Evolutionary conservation across 1,284 basidiomycete species (phyloP).

Genomic region (Melampsora allii-populina): DNA sequence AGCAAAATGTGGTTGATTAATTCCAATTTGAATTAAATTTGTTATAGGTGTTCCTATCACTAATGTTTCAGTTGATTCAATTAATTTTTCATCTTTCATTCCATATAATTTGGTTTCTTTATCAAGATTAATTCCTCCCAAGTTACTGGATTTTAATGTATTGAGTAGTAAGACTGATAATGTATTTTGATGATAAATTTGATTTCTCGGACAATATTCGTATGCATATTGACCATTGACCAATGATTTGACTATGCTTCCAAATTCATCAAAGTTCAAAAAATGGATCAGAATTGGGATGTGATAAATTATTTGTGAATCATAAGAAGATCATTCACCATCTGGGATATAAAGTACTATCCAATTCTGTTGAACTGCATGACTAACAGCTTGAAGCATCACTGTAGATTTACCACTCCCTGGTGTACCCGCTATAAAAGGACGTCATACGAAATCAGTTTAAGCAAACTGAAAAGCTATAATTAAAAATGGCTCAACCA

Average conservation of each 20-base stretch:
- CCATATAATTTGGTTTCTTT: slow-evolving; percentile 10
- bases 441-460: neutral
- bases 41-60: neutral
- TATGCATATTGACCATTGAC: slow-evolving; percentile 27
- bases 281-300: neutral
- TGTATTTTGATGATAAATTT: slow-evolving; percentile 30
- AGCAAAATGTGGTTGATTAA: slow-evolving; percentile 5
- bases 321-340: slow-evolving; percentile 10
- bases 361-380: slow-evolving; percentile 31
- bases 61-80: slow-evolving; percentile 3
- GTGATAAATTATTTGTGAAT: neutral
- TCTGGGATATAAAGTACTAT: slow-evolving; percentile 42
- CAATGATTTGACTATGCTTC: slow-evolving; percentile 18
- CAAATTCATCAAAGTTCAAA: neutral
- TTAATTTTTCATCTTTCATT: slow-evolving; percentile 26
- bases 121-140: neutral
- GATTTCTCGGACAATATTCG: slow-evolving; percentile 24
- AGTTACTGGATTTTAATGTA: neutral
- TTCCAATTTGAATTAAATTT: slow-evolving; percentile 9
- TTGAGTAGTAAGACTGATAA: slow-evolving; percentile 9
- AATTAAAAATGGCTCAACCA: slow-evolving; percentile 2
- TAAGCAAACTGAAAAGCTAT: neutral
- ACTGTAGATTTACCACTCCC: slow-evolving; percentile 39
- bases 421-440: slow-evolving; percentile 9
- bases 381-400: slow-evolving; percentile 35